phyloP scores from a whole-genome alignment of 2,329 filamentous ascomycete genomes.

The Penicillium sp. region DNA sequence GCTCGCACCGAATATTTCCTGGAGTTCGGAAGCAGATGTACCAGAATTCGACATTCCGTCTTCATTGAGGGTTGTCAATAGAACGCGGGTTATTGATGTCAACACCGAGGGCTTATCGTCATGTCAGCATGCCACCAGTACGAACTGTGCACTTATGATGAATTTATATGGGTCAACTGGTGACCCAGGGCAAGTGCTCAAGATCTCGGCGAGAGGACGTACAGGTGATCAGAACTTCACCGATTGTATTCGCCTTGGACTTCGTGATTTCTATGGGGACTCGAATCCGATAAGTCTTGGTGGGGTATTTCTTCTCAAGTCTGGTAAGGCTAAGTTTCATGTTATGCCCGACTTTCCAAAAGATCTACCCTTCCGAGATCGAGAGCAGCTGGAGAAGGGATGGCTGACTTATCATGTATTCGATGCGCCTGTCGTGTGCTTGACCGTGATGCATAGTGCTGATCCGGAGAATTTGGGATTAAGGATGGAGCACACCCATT shows the following conservation, averaged over 20 bases:
- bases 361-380: conserved; percentile 28
- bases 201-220: conserved; percentile 35
- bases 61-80: conserved; percentile 8
- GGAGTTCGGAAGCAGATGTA: conserved; percentile 5
- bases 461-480: conserved; percentile 42
- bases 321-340: conserved; percentile 41
- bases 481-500: conserved; percentile 52
- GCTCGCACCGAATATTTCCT: conserved; percentile 42
- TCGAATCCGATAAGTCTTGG: conserved; percentile 39
- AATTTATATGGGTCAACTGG: conserved; percentile 45
- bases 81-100: conserved; percentile 12
- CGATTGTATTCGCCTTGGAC: conserved; percentile 14
- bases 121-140: conserved; percentile 24
- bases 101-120: neutral
- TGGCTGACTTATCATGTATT: conserved; percentile 46
- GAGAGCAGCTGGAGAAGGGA: conserved; percentile 28
- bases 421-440: conserved; percentile 39
- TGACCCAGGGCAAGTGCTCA: conserved; percentile 35
- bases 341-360: conserved; percentile 50
- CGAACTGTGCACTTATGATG: conserved; percentile 45
- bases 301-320: conserved; percentile 43
- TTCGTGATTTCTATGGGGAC: conserved; percentile 32
- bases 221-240: conserved; percentile 15
- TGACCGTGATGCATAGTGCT: conserved; percentile 45
- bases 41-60: conserved; percentile 1